A percentile compares a stretch with the other conserved stretches of the same genome.
Evolutionary conservation across 1,284 basidiomycete species (phyloP).

Genomic region (Apiotrichum sp.): DNA sequence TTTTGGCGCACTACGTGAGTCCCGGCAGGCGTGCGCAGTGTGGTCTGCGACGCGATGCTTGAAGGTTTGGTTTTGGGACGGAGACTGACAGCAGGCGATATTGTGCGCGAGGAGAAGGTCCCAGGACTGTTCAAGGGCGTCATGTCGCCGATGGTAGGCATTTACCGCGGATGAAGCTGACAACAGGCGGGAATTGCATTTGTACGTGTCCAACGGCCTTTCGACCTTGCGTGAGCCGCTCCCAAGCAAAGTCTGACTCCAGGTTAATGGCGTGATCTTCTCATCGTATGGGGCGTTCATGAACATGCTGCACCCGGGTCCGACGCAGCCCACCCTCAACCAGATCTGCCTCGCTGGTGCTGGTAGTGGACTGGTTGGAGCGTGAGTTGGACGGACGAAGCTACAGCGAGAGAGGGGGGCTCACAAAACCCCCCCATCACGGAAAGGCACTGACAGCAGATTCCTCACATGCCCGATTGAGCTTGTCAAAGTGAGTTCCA

Average conservation of each 20-base stretch:
- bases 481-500: conserved; percentile 57
- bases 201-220: conserved; percentile 18
- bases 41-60: too few relatives aligned
- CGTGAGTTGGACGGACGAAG: conserved; percentile 52
- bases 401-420: too few relatives aligned
- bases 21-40: background rate
- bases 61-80: too few relatives aligned
- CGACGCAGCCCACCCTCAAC: conserved; percentile 26
- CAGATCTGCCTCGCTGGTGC: conserved; percentile 71
- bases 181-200: conserved; percentile 42
- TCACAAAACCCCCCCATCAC: too few relatives aligned
- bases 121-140: conserved; percentile 46
- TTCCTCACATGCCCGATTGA: conserved; percentile 74
- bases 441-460: conserved; percentile 45
- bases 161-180: background rate
- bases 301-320: conserved; percentile 26
- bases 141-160: conserved; percentile 45
- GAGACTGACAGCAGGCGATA: conserved; percentile 13
- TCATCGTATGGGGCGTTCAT: conserved; percentile 46
- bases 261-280: conserved; percentile 48
- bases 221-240: background rate
- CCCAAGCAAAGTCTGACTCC: background rate
- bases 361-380: conserved; percentile 66
- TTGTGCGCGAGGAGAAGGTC: conserved; percentile 36
- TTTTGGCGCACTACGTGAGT: conserved; percentile 40